Base-by-base conservation (phyloP, 371 early-diverging fungal species). In the Modicella reniformis region DNA sequence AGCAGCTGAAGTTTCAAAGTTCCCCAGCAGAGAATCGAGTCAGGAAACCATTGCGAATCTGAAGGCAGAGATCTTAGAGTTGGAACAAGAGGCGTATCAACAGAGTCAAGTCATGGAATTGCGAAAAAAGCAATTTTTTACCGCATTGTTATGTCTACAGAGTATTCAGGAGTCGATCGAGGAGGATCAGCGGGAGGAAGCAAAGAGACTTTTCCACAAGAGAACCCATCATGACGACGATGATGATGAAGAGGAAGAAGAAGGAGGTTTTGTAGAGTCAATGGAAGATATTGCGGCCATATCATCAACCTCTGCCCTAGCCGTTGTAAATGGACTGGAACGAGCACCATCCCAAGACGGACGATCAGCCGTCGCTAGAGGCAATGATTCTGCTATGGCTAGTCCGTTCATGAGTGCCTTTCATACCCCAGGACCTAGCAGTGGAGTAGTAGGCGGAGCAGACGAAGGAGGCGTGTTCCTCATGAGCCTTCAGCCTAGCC, bases 151-250 rank as follows among this genome's bases (percentile, higher is more conserved):
- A 13, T 64, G 61, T 40, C 62, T 77, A 6, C 65, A 58, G 50
- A 65, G 61, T 21, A 77, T 72, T 37, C 69, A 72, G 40, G 77
- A 72, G 32, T 77, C 77, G 5, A 77, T 77, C n/a, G 61, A 52
- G n/a, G 68, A 77, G 28, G 77, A 77, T 25, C 69, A 57, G 50
- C 52, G 63, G 3, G 77, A 63, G 37, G 77, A 72, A 32, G 77
- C 63, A n/a, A 67, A 52, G 62, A 59, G 61, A 0, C 34, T 72
- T 28, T 71, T 62, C 47, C 41, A 62, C 40, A 77, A 65, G 44
- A 49, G 65, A 21, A 57, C 75, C 9, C 58, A 62, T 32, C 53
- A 66, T 2, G 63, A 67, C n/a, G 75, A 75, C 26, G 75, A 75
- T 40, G 69, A 65, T 37, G 26, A n/a, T 50, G 70, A 75, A 0